Evolutionary conservation across 495 filamentous ascomycete species (phyloP).

Genomic region (Penicillium chermesinum): DNA sequence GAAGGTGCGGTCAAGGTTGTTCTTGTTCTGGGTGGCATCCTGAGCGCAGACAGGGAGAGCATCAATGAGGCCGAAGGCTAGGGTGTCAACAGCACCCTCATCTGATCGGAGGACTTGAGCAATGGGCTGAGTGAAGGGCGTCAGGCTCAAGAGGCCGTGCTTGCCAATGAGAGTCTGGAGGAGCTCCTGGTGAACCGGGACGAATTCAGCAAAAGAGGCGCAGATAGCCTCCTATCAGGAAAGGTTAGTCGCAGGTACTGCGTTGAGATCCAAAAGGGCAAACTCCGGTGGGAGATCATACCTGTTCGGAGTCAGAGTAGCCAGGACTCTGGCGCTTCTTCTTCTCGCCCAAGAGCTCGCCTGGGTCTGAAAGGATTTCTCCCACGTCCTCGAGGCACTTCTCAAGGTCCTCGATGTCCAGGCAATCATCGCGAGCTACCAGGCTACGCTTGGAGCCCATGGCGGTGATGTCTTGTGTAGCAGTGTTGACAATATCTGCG

Average conservation of each 20-base stretch:
- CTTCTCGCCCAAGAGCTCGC: neutral
- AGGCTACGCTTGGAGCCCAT: neutral
- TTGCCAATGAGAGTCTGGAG: neutral
- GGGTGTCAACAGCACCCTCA: neutral
- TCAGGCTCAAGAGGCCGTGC: neutral
- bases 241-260: neutral
- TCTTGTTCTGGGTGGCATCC: conserved; percentile 1
- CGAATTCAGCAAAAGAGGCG: neutral
- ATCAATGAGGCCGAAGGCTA: neutral
- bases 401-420: neutral
- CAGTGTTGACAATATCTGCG: neutral
- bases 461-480: neutral
- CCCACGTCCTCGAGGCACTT: neutral
- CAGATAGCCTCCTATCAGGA: neutral
- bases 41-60: neutral
- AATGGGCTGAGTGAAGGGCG: neutral
- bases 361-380: neutral
- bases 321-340: neutral
- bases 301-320: neutral
- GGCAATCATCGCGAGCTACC: neutral
- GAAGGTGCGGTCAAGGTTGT: neutral
- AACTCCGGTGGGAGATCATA: neutral
- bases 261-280: neutral
- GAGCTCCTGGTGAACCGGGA: neutral
- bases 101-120: neutral